A percentile compares a stretch with the other conserved stretches of the same genome.
phyloP scores from a whole-genome alignment of 2,329 filamentous ascomycete genomes.

The Sporothrix pseudoabietina region DNA sequence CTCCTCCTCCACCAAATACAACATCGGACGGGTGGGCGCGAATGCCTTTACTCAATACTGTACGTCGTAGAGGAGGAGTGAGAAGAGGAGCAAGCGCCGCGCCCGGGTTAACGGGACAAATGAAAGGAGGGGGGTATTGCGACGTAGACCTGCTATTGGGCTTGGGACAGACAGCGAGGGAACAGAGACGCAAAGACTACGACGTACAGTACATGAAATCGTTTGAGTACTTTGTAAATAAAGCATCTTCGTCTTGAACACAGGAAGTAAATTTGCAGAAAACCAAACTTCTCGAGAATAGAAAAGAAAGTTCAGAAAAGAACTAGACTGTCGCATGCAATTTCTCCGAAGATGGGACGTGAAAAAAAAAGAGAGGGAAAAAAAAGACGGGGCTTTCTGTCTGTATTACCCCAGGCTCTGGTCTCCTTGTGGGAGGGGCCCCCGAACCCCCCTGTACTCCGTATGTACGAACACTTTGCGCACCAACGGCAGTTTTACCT shows the following conservation, averaged over 20 bases:
- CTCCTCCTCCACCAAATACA: not conserved
- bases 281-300: not conserved
- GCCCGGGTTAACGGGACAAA: constrained; percentile 16
- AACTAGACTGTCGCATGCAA: not conserved
- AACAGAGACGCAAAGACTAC: not conserved
- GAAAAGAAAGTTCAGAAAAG: not conserved
- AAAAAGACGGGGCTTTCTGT: not conserved
- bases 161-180: not conserved
- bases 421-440: not conserved
- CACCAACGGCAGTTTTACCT: too few relatives aligned
- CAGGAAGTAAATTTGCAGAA: not conserved
- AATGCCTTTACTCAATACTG: not conserved
- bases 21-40: constrained; percentile 14
- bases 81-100: constrained; percentile 1
- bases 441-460: not conserved
- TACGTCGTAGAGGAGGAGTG: too few relatives aligned
- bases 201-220: too few relatives aligned
- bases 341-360: not conserved
- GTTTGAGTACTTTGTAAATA: not conserved
- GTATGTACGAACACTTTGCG: too few relatives aligned
- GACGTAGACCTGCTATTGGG: not conserved
- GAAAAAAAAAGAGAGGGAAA: not conserved
- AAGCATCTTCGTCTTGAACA: too few relatives aligned
- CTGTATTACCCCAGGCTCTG: not conserved
- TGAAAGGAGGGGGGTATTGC: not conserved